These are phyloP conservation scores for Microcyclospora pomicola DNA, from an alignment of 2,329 filamentous ascomycete species.

Conservation along the genomic window DNA sequence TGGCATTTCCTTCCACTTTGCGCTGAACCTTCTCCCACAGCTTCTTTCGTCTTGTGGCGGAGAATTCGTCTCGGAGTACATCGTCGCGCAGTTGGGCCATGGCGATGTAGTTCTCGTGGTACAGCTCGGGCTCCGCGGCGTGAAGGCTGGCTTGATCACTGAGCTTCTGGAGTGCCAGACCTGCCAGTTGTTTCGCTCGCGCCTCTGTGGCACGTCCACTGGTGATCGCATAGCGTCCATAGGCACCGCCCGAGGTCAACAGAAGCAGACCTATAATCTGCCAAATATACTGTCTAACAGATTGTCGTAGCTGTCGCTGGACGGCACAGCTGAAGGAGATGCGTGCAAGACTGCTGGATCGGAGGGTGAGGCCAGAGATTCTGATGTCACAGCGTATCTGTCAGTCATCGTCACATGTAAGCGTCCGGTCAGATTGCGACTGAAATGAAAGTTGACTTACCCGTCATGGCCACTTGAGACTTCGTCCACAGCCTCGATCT, in stretches of 20 bases:
- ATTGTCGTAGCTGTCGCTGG: slow-evolving; percentile 63
- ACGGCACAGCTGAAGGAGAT: slow-evolving; percentile 74
- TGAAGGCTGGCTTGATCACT: slow-evolving; percentile 74
- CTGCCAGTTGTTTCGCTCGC: slow-evolving; percentile 69
- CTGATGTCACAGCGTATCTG: slow-evolving; percentile 60
- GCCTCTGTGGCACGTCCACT: slow-evolving; percentile 51
- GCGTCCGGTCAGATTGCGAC: slow-evolving; percentile 4
- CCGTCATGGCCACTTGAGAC: slow-evolving; percentile 41
- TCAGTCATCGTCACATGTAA: slow-evolving; percentile 48
- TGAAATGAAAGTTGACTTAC: slow-evolving; percentile 36
- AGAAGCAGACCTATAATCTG: slow-evolving; percentile 55
- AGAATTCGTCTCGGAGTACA: slow-evolving; percentile 70
- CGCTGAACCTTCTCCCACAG: slow-evolving; percentile 72
- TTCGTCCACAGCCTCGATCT: slow-evolving; percentile 51
- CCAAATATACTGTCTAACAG: slow-evolving; percentile 77
- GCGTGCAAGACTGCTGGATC: slow-evolving; percentile 79
- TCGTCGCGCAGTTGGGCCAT: slow-evolving; percentile 85
- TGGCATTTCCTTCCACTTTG: slow-evolving; percentile 87
- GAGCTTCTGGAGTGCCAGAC: slow-evolving; percentile 69
- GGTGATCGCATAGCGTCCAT: slow-evolving; percentile 50
- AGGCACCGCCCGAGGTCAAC: slow-evolving; percentile 37
- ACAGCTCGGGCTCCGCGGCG: slow-evolving; percentile 45
- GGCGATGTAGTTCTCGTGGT: slow-evolving; percentile 66
- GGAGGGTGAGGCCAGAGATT: slow-evolving; percentile 48
- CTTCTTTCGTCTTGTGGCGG: slow-evolving; percentile 57